Conservation (phyloP, 345 rosid species). For the Psidium guajava region DNA sequence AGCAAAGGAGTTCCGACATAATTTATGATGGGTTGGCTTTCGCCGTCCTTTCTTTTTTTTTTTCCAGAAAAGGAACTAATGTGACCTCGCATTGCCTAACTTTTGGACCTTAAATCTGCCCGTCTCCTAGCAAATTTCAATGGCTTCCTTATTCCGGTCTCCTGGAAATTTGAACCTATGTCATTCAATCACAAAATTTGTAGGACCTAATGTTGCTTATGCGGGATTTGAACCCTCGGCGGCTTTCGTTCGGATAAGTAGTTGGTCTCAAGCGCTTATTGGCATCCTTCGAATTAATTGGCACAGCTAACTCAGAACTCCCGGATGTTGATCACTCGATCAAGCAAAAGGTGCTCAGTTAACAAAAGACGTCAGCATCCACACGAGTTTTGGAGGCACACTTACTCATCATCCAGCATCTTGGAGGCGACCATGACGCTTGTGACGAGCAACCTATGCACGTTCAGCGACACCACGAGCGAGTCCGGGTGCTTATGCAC, state of each 20-base stretch:
- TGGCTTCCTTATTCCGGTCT: background rate
- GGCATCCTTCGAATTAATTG: background rate
- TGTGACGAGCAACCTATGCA: slow-evolving; percentile 74
- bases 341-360: background rate
- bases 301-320: background rate
- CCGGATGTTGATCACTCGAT: background rate
- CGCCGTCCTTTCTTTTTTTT: background rate
- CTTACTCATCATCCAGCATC: slow-evolving; percentile 85
- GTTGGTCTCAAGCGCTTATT: background rate
- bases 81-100: background rate
- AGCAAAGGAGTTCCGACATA: background rate
- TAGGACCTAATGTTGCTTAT: background rate
- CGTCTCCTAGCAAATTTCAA: background rate
- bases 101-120: background rate
- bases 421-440: slow-evolving; percentile 89
- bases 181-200: background rate
- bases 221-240: background rate
- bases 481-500: slow-evolving; percentile 67
- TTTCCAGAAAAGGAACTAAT: background rate
- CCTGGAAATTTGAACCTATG: background rate
- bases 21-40: background rate
- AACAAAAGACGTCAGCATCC: background rate
- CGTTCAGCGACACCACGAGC: slow-evolving; percentile 56
- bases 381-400: background rate
- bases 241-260: background rate